Conservation (phyloP, 78 protist species). For the Blattamonas nauphoetae region DNA sequence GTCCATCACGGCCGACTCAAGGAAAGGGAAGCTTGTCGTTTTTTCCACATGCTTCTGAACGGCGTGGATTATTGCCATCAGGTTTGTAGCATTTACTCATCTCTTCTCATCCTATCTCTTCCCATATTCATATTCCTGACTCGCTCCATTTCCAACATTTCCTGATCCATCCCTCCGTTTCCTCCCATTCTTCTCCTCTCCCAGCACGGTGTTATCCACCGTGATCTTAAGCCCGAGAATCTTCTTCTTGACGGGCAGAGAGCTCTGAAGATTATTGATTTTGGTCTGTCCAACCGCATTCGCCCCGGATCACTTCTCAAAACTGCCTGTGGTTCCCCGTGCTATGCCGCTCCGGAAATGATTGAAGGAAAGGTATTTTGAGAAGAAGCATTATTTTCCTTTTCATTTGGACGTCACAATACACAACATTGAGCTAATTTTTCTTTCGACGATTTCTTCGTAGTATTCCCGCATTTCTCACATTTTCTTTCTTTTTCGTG, state of each 20-base stretch:
- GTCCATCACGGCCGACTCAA: slow-evolving; percentile 49
- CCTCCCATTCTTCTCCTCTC: not conserved
- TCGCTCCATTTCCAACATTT: too few species aligned
- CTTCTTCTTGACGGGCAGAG: slow-evolving; percentile 64
- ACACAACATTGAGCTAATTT: too few species aligned
- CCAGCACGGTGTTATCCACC: not conserved
- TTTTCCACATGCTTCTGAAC: slow-evolving; percentile 53
- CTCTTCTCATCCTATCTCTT: too few species aligned
- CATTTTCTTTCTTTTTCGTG: too few species aligned
- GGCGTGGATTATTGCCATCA: slow-evolving; percentile 68
- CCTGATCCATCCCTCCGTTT: not conserved
- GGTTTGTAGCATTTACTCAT: too few species aligned
- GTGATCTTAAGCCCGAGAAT: slow-evolving; percentile 61
- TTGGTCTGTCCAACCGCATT: slow-evolving; percentile 56
- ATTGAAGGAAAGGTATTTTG: slow-evolving; percentile 46
- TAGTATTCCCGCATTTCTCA: too few species aligned
- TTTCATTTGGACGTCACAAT: too few species aligned
- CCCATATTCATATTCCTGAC: too few species aligned
- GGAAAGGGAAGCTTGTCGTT: slow-evolving; percentile 55
- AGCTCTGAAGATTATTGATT: slow-evolving; percentile 67
- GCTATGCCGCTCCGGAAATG: slow-evolving; percentile 69
- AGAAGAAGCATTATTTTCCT: too few species aligned
- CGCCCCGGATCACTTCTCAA: slow-evolving; percentile 43
- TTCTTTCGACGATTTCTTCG: too few species aligned
- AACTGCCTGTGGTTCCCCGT: slow-evolving; percentile 77